A percentile compares a stretch with the other conserved stretches of the same genome.
Evolutionary conservation across 2,329 filamentous ascomycete genomes (phyloP).

Genomic region (Magnaporthiopsis rhizophila): DNA sequence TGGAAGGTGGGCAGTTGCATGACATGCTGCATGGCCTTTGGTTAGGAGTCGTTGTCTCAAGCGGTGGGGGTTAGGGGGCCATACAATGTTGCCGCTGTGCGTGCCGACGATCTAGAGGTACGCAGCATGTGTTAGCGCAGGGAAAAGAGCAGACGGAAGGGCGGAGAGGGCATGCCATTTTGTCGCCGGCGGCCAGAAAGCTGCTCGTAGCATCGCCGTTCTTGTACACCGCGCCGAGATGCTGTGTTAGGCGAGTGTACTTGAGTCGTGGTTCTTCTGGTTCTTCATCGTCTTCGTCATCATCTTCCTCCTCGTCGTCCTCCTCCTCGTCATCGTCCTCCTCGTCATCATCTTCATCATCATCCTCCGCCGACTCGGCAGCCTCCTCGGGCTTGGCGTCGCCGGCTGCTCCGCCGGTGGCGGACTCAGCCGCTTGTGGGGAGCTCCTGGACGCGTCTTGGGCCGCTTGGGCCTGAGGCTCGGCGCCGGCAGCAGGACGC

Average conservation of each 20-base stretch:
- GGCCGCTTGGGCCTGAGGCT: neutral
- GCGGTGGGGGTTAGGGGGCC: constrained; percentile 18
- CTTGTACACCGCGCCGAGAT: constrained; percentile 73
- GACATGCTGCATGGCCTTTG: constrained; percentile 55
- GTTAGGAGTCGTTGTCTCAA: constrained; percentile 18
- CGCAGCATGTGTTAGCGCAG: neutral
- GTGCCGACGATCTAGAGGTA: constrained; percentile 70
- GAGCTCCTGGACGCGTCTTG: neutral
- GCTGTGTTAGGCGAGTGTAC: constrained; percentile 78
- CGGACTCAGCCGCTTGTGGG: neutral
- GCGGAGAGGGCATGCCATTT: constrained; percentile 63
- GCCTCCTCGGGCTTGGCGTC: constrained; percentile 5
- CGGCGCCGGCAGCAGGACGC: neutral
- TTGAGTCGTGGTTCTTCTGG: constrained; percentile 94
- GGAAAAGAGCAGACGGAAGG: neutral
- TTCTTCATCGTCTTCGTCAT: constrained; percentile 72
- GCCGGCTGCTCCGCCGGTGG: neutral
- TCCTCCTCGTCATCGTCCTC: constrained; percentile 37
- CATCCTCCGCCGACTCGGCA: constrained; percentile 12
- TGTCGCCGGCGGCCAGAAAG: constrained; percentile 86
- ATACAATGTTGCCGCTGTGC: constrained; percentile 92
- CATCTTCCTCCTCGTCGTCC: constrained; percentile 49
- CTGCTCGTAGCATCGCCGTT: constrained; percentile 93
- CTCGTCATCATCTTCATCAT: constrained; percentile 26
- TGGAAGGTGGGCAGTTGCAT: constrained; percentile 77